Base-by-base conservation (phyloP, 2,329 filamentous ascomycete genomes). In the Cladobotryum mycophilum region DNA sequence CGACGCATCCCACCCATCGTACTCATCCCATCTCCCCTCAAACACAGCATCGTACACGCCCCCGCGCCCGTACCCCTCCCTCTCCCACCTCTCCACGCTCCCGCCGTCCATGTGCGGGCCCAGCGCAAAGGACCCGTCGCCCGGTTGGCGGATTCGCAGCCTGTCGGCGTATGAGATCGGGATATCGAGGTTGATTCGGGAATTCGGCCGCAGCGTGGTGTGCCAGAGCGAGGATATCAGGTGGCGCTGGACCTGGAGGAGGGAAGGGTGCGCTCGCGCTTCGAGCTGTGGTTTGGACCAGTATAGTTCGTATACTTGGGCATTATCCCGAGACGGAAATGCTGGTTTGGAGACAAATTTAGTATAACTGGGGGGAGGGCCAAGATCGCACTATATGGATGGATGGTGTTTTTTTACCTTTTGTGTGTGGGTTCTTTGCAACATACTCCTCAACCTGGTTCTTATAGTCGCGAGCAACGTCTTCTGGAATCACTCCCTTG, bases 1-100 rank as follows among this genome's bases (percentile, higher is more conserved):
- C 55, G 79, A 82, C 0, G 83, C 83, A 60, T 96, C 89, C 81
- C 86, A 96, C 0, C 89, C 81, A 61, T 96, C 88, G 61, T 89
- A 91, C 2, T 76, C 66, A 56, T 95, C 88, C 89, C 90, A 96
- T 1, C 75, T 67, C 0, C 91, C 92, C 17, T 79, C 68, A 50
- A 89, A 85, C 8, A 96, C 78, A 17, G 76, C 69, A 53, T 86
- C 79, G 66, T 95, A 96, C 3, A 91, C 86, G 2, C 75, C 72
- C 12, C 84, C 78, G 2, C 63, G 70, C 0, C 84, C 81, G 57
- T 90, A 91, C 1, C 86, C 86, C 0, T 78, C 68, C 30, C 72
- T 73, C 64, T 89, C 86, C 86, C 87, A 90, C 3, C 86, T 76
- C 67, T 90, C 86, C 1, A 88, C 78, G 47, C 83, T 86, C 18